phyloP scores from a whole-genome alignment of 2,329 filamentous ascomycete species.

The Arachnomyces sp. region DNA sequence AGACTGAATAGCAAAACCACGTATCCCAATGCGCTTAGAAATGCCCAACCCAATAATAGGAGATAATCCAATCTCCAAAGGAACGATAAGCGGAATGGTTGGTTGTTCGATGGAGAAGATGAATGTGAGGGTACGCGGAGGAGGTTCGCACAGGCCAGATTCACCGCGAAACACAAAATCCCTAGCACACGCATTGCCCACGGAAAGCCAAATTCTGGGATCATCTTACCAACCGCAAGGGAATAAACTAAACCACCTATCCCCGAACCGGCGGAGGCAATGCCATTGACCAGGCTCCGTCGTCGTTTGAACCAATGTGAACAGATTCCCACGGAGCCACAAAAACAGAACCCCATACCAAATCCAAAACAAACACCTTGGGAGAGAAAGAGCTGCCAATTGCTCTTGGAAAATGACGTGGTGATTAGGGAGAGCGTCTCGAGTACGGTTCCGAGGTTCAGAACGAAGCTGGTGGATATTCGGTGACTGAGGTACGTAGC shows the following conservation, averaged over 20 bases:
- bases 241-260: constrained; percentile 33
- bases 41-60: no score
- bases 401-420: constrained; percentile 29
- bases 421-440: constrained; percentile 28
- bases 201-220: constrained; percentile 24
- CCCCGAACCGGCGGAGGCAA: constrained; percentile 34
- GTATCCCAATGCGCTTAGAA: no score
- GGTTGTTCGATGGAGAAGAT: constrained; percentile 57
- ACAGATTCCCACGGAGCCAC: constrained; percentile 30
- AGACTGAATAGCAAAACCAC: no score
- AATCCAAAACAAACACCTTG: constrained; percentile 36
- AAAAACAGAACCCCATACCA: constrained; percentile 36
- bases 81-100: no score
- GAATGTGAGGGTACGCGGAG: no score
- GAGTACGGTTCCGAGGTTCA: constrained; percentile 27
- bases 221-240: constrained; percentile 30
- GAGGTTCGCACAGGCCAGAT: no score
- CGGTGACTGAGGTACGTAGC: constrained; percentile 22
- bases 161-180: no score
- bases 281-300: constrained; percentile 35
- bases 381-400: constrained; percentile 35
- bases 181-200: constrained; percentile 41
- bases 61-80: no score
- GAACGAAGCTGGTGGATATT: constrained; percentile 20
- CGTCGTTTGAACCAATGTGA: constrained; percentile 37